Evolutionary conservation across 2,329 filamentous ascomycete genomes (phyloP).

Genomic region (Lachnellula occidentalis): DNA sequence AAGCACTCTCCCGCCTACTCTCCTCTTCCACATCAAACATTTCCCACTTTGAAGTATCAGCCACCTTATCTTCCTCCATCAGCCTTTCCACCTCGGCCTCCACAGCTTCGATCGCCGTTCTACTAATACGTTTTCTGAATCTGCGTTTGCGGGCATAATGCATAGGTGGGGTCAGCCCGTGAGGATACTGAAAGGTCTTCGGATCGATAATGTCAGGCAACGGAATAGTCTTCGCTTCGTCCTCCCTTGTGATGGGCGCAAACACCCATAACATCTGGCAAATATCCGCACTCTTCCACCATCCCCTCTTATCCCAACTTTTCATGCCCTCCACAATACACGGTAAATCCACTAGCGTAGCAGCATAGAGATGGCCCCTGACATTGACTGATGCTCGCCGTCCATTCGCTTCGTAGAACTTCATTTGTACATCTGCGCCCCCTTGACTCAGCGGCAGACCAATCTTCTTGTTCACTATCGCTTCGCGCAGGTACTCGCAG

Average conservation of each 20-base stretch:
- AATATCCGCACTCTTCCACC: constrained; percentile 70
- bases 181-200: constrained; percentile 37
- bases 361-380: constrained; percentile 56
- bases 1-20: constrained; percentile 18
- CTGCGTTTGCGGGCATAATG: constrained; percentile 50
- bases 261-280: constrained; percentile 68
- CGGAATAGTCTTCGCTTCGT: constrained; percentile 37
- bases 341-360: constrained; percentile 62
- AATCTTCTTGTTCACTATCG: constrained; percentile 71
- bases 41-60: constrained; percentile 37
- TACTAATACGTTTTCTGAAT: constrained; percentile 52
- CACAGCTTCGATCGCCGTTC: constrained; percentile 50
- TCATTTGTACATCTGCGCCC: constrained; percentile 73
- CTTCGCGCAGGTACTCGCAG: constrained; percentile 73
- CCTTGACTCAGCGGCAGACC: constrained; percentile 58
- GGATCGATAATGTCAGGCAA: constrained; percentile 28
- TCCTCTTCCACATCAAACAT: constrained; percentile 35
- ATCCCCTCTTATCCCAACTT: constrained; percentile 66
- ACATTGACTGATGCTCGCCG: constrained; percentile 58
- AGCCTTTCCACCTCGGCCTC: constrained; percentile 51
- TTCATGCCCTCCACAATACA: constrained; percentile 69
- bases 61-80: constrained; percentile 40
- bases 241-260: constrained; percentile 49
- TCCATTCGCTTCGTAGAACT: constrained; percentile 66
- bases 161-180: constrained; percentile 57